Conservation (phyloP, 768 basidiomycete genomes). For the Imleria badia region DNA sequence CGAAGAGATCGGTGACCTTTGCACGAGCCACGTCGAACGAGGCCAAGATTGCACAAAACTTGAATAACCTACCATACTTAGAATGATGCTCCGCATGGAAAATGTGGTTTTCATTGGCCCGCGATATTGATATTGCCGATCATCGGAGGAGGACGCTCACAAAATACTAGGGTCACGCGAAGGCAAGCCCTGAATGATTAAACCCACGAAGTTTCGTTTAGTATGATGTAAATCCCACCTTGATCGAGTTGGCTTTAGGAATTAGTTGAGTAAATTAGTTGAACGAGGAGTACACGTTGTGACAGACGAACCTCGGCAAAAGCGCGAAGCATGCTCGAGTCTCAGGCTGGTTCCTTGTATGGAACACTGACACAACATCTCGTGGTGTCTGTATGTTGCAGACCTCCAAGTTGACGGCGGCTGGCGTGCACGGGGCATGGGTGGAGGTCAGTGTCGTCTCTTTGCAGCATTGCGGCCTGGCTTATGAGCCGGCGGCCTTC, state of each 20-base stretch:
- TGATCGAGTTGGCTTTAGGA: neutral
- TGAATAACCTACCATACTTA: neutral
- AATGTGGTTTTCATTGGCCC: no score
- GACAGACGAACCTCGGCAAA: neutral
- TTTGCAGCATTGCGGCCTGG: neutral
- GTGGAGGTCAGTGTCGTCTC: neutral
- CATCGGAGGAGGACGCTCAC: no score
- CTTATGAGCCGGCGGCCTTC: no score
- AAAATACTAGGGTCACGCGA: no score
- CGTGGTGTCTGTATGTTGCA: neutral
- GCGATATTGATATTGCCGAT: no score
- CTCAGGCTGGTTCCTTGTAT: neutral
- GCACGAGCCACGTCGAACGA: neutral
- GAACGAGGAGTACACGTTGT: neutral
- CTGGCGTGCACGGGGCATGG: neutral
- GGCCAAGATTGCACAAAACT: neutral
- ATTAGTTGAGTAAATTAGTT: neutral
- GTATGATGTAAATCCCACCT: neutral
- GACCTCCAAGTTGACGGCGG: neutral
- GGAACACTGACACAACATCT: neutral
- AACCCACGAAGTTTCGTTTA: neutral
- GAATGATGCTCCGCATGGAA: neutral
- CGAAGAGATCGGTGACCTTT: neutral
- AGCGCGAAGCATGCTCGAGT: neutral
- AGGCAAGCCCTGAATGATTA: no score